phyloP scores from a whole-genome alignment of 306 rosid genomes.

The Fagus crenata region DNA sequence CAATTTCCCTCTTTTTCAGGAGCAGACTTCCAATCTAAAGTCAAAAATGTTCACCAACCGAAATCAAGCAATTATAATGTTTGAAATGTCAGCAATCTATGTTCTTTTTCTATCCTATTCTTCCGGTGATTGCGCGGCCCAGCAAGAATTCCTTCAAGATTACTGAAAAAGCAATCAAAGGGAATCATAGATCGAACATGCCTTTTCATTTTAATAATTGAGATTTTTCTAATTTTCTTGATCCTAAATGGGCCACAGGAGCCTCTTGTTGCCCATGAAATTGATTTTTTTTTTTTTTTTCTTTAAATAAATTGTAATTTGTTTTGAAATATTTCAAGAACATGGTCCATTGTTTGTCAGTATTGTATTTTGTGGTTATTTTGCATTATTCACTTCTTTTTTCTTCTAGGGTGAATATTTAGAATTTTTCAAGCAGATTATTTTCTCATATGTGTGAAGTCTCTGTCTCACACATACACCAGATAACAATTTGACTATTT shows the following conservation, averaged over 20 bases:
- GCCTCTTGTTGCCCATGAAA: not conserved
- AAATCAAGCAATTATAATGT: constrained; percentile 23
- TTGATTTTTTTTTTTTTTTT: not conserved
- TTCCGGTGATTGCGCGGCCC: constrained; percentile 42
- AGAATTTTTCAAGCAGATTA: no score
- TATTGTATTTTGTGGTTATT: no score
- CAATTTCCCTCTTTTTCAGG: constrained; percentile 25
- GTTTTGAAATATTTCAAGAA: no score
- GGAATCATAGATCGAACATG: not conserved
- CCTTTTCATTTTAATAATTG: not conserved
- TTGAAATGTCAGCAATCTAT: constrained; percentile 5
- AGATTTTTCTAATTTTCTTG: not conserved
- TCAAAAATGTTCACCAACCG: constrained; percentile 17
- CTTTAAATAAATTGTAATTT: no score
- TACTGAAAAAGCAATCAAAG: constrained; percentile 22
- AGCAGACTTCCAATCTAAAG: constrained; percentile 12
- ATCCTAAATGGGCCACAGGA: not conserved
- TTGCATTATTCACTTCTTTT: no score
- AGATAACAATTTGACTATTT: no score
- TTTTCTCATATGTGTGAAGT: no score
- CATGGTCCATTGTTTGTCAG: no score
- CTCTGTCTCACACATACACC: no score
- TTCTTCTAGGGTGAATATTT: no score
- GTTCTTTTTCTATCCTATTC: constrained; percentile 17
- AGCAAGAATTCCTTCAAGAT: constrained; percentile 31